Evolutionary conservation across 2,329 filamentous ascomycete species (phyloP), one percentile per base, ranked within the genome.

Genomic region (Penicillium decumbens): DNA sequence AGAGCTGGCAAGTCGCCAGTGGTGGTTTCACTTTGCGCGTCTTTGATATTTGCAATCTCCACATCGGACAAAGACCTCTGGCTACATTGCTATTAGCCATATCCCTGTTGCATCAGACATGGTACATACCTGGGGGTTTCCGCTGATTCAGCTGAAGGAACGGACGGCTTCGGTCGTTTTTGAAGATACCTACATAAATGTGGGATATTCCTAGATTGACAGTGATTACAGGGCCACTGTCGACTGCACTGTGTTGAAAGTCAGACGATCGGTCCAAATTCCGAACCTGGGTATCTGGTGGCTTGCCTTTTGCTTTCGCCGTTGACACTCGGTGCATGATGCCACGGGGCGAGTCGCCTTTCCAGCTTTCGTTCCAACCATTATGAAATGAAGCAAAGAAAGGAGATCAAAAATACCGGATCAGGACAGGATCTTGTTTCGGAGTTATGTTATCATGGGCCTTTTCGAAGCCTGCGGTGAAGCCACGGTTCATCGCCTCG

Each of bases 161-260:
- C 55, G n/a, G 41, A 15, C 30, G 38, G 27, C 23, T 48, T 55
- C 24, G 47, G 41, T 24, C 67, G 71, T 47, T 69, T 74, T 24
- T 61, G 57, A 0, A 64, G 59, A 56, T 77, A 77, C 46, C 73
- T 71, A 58, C 75, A 78, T 3, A 76, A 60, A 63, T 78, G 76
- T 28, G 76, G 70, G 1, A 78, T 73, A 49, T 72, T 73, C 55
- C 76, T 66, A 28, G 72, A 63, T 53, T 74, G 70, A 55, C 75
- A 79, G 54, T 78, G 75, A 51, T 77, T 76, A 58, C 76, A 78
- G 2, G 75, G 76, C 71, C 76, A 79, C 58, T 76, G 67, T 29
- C 74, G 71, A 51, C 71, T 76, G 56, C 76, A 79, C 75, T 77
- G 30, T 47, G 38, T 40, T 18, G 6, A 32, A n/a, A 43, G 25